These are phyloP conservation scores for Orobanche coerulescens DNA, from an alignment of 257 asterid genomes.

Conservation along the genomic window DNA sequence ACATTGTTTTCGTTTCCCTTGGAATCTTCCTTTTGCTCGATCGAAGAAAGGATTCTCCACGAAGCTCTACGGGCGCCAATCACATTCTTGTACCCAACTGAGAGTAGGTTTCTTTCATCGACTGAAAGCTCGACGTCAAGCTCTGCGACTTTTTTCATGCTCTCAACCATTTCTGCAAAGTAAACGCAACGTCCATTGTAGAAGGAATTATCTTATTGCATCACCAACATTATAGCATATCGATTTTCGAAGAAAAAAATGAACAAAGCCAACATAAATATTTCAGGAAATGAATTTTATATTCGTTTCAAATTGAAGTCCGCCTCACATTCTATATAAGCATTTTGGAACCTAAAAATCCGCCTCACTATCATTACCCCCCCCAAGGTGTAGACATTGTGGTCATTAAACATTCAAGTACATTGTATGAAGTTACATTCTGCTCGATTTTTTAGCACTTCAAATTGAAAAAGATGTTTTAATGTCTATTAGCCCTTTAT, in stretches of 20 bases:
- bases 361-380: background rate
- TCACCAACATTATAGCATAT: background rate
- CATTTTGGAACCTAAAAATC: background rate
- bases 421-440: background rate
- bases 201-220: background rate
- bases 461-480: no score
- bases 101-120: slow-evolving; percentile 88
- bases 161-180: slow-evolving; percentile 78
- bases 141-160: slow-evolving; percentile 74
- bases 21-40: slow-evolving; percentile 87
- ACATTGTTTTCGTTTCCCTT: slow-evolving; percentile 73
- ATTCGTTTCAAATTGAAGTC: background rate
- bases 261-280: background rate
- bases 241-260: background rate
- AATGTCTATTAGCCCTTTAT: no score
- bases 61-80: slow-evolving; percentile 97
- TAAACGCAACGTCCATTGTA: background rate
- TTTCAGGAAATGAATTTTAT: background rate
- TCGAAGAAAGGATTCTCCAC: slow-evolving; percentile 91
- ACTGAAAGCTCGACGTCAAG: slow-evolving; percentile 79
- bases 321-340: background rate
- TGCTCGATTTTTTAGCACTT: no score
- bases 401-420: no score
- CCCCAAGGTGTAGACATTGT: no score
- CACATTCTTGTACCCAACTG: slow-evolving; percentile 93